Conservation (phyloP, 441 rosid species). For the Euphorbia corollata region DNA sequence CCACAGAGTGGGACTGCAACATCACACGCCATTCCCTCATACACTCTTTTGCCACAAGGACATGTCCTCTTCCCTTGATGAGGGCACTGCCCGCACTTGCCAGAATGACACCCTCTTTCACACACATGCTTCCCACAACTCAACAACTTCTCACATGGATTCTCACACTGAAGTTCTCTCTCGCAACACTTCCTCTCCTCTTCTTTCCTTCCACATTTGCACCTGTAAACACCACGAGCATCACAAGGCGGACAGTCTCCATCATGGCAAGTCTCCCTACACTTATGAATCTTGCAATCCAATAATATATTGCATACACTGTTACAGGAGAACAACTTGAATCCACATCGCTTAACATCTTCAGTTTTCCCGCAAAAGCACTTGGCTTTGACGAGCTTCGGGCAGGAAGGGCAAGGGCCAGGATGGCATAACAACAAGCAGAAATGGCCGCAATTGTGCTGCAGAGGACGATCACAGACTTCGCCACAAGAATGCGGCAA, state of each 20-base stretch:
- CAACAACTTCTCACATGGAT: slow-evolving; percentile 47
- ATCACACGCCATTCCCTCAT: slow-evolving; percentile 78
- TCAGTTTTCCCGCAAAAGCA: slow-evolving; percentile 63
- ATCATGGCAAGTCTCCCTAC: slow-evolving; percentile 61
- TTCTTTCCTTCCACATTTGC: slow-evolving; percentile 50
- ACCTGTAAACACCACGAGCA: slow-evolving; percentile 43
- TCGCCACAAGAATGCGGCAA: slow-evolving; percentile 92
- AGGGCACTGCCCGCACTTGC: slow-evolving; percentile 70
- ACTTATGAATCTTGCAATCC: slow-evolving; percentile 54
- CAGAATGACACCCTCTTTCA: slow-evolving; percentile 67
- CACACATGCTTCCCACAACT: slow-evolving; percentile 74
- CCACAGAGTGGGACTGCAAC: slow-evolving; percentile 65
- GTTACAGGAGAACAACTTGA: slow-evolving; percentile 55
- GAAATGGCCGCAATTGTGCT: slow-evolving; percentile 59
- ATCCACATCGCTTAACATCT: slow-evolving; percentile 69
- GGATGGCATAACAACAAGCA: slow-evolving; percentile 84
- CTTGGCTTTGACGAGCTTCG: slow-evolving; percentile 46
- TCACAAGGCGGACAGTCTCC: slow-evolving; percentile 68
- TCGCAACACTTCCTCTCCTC: slow-evolving; percentile 68
- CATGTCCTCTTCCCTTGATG: slow-evolving; percentile 76
- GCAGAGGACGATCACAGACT: slow-evolving; percentile 55
- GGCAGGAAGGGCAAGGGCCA: slow-evolving; percentile 85
- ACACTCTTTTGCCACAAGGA: slow-evolving; percentile 73
- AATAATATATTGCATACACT: slow-evolving; percentile 35
- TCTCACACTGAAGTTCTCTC: slow-evolving; percentile 63